Percentiles rank a stretch among this genome's conserved stretches.
These are phyloP conservation scores for Gracilaria domingensis DNA, from an alignment of 23 red algal genomes.

Conservation along the genomic window DNA sequence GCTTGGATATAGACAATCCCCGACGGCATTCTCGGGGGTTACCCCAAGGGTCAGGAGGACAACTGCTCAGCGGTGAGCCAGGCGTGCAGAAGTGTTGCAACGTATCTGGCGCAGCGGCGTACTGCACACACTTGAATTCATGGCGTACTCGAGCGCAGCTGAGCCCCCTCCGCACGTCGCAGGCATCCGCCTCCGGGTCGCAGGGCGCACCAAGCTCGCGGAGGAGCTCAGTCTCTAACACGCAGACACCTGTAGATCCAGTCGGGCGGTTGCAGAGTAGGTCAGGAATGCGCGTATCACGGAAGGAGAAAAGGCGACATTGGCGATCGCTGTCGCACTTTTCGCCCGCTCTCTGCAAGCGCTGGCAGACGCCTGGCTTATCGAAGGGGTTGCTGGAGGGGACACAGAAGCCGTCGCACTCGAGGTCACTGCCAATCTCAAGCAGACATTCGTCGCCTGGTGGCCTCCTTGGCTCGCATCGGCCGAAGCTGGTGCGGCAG, in stretches of 20 bases:
- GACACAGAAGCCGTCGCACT: conserved; percentile 18
- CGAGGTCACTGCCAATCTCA: neutral
- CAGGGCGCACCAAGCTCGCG: neutral
- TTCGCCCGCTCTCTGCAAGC: neutral
- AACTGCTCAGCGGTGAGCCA: neutral
- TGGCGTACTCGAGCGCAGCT: neutral
- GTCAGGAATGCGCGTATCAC: neutral
- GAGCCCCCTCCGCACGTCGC: neutral
- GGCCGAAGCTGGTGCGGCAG: neutral
- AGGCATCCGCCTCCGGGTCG: neutral
- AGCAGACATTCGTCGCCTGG: neutral
- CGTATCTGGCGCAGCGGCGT: neutral
- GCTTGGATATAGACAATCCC: neutral
- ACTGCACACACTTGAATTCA: neutral
- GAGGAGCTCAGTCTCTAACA: neutral
- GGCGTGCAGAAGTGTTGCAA: conserved; percentile 9
- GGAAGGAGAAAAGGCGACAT: neutral
- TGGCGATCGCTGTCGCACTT: neutral
- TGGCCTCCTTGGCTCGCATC: neutral
- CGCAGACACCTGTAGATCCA: neutral
- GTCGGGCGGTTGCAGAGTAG: conserved; percentile 1
- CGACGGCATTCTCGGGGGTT: conserved; percentile 8
- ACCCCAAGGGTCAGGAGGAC: neutral
- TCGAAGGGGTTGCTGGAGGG: neutral
- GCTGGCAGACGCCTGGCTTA: neutral